A percentile compares a stretch with the other conserved stretches of the same genome.
Evolutionary conservation across 2,329 filamentous ascomycete genomes (phyloP).

Genomic region (Colletotrichum sp.): DNA sequence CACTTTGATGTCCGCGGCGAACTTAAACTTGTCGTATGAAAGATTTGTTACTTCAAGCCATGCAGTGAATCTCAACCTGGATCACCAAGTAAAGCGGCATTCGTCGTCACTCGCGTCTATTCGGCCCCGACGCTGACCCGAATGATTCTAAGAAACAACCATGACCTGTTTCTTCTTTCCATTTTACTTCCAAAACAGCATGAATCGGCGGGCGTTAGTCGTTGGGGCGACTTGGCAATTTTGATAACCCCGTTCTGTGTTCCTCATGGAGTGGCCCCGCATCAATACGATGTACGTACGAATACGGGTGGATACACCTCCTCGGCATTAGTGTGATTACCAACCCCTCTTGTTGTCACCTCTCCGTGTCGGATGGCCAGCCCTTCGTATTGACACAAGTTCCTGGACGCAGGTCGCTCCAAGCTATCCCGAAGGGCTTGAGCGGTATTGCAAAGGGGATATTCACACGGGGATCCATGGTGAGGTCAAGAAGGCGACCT

Average conservation of each 20-base stretch:
- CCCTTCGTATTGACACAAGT: background rate
- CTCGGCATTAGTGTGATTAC: background rate
- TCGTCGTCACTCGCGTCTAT: background rate
- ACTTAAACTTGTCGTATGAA: too few species aligned
- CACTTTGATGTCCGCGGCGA: too few species aligned
- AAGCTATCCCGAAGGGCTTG: background rate
- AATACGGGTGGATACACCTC: conserved; percentile 1
- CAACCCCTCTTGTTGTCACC: background rate
- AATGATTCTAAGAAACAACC: background rate
- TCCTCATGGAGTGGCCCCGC: background rate
- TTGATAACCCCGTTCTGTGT: background rate
- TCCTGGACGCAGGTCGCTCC: background rate
- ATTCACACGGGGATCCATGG: too few species aligned
- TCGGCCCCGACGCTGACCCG: background rate
- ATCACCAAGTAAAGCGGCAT: background rate
- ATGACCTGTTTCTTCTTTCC: background rate
- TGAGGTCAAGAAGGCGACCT: too few species aligned
- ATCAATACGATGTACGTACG: background rate
- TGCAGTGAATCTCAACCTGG: background rate
- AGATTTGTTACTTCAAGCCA: too few species aligned
- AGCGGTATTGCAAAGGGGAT: too few species aligned
- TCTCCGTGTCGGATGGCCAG: too few species aligned
- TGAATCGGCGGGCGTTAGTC: too few species aligned
- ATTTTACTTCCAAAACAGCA: background rate
- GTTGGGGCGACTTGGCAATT: background rate